Conservation (phyloP, 2,329 filamentous ascomycete genomes). For the Aspergillus fumigatus region DNA sequence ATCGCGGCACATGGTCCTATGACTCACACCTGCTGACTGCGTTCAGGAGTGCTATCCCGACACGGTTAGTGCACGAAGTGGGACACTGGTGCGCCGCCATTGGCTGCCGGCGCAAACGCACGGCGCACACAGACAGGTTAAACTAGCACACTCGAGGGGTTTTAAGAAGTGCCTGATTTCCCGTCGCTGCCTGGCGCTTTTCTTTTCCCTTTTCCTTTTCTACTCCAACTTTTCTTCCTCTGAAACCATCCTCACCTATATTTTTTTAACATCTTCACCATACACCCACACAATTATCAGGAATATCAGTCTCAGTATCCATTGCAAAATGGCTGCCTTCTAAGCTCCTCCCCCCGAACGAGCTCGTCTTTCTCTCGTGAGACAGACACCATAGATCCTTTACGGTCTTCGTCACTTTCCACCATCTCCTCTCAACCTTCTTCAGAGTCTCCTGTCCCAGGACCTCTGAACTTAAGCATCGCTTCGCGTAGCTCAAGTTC, state of each 20-base stretch:
- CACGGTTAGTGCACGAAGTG: constrained; percentile 10
- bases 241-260: constrained; percentile 4
- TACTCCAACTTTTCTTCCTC: constrained; percentile 7
- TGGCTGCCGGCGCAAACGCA: constrained; percentile 18
- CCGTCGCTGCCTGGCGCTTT: constrained; percentile 32
- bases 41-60: constrained; percentile 2
- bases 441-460: constrained; percentile 42
- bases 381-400: constrained; percentile 40
- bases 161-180: constrained; percentile 40
- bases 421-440: constrained; percentile 25
- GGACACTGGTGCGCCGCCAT: constrained; percentile 18
- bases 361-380: constrained; percentile 34
- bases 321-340: constrained; percentile 37
- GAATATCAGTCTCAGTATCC: constrained; percentile 17
- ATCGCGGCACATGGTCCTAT: constrained; percentile 12
- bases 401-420: constrained; percentile 23
- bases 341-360: constrained; percentile 30
- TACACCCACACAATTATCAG: constrained; percentile 11
- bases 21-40: constrained; percentile 36
- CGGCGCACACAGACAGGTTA: constrained; percentile 11
- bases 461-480: constrained; percentile 44
- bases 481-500: constrained; percentile 43
- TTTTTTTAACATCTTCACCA: constrained; percentile 11
- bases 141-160: neutral
- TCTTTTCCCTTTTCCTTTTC: constrained; percentile 13